Evolutionary conservation across 139 green algal species (phyloP), one percentile per base, ranked within the genome.

Genomic region (Mesostigma viride): DNA sequence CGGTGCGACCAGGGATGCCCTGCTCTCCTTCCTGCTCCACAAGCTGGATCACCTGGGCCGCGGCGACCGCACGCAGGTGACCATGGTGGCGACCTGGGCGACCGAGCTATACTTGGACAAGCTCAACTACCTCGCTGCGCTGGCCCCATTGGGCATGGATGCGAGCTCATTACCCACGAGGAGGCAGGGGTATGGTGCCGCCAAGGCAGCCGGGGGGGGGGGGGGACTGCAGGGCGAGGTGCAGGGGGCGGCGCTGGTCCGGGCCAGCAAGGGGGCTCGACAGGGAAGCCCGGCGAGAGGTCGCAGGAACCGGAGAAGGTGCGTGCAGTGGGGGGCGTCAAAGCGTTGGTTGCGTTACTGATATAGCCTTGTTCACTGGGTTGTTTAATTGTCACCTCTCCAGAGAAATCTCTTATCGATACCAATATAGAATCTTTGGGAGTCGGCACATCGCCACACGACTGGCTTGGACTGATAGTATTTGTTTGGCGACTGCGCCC

Each of bases 1-100:
- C n/a, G n/a, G n/a, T n/a, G n/a, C n/a, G n/a, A n/a, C n/a, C n/a
- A n/a, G n/a, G 1, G 62, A 79, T 2, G 86, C 85, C 0, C 56
- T 92, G 33, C 69, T 73, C 5, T 73, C 70, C 22, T 88, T 87
- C 69, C 69, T 92, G 45, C 57, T 73, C 31, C 51, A 72, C 27
- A 79, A 79, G 27, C 76, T 92, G 60, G 71, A 84, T 44, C 79
- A 79, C 1, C 68, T 92, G 30, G 46, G 11, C 4, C 60, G 60
- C 22, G 17, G 5, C 22, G 72, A 78, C 76, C 79, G 35, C 64
- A 35, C 70, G n/a, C 89, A 96, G 72, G 73, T 81, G 11, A 95
- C 90, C 3, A 90, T 96, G 83, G 77, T 95, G 28, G 86, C 86
- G 1, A 89, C 89, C 1, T 97, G 91, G 91, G 75, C 95, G 45